Conservation (phyloP, 495 filamentous ascomycete genomes). For the Tricharina praecox region DNA sequence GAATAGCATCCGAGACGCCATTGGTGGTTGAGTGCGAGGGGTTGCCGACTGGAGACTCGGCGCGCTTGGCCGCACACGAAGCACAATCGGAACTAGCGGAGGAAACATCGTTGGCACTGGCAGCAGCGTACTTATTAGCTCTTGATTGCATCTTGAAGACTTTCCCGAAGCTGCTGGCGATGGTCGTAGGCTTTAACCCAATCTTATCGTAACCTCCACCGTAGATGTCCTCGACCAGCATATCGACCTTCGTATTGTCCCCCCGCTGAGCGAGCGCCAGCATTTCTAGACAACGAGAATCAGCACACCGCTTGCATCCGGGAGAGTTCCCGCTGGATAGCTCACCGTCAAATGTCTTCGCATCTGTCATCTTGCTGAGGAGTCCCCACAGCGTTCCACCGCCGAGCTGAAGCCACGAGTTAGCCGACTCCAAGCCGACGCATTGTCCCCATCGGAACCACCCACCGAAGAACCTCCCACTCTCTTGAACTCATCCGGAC, state of each 20-base stretch:
- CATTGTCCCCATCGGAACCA: too few species aligned
- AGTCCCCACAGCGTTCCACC: constrained; percentile 94
- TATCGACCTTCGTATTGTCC: constrained; percentile 83
- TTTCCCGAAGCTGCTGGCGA: constrained; percentile 91
- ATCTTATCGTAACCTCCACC: constrained; percentile 91
- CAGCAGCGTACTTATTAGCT: too few species aligned
- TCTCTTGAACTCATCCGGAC: constrained; percentile 64
- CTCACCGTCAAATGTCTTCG: constrained; percentile 88
- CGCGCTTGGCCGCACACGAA: too few species aligned
- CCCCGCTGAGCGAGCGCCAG: constrained; percentile 81
- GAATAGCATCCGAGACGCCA: too few species aligned
- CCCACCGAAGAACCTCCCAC: constrained; percentile 72
- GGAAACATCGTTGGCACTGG: too few species aligned
- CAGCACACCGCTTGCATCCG: background rate
- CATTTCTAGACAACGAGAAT: constrained; percentile 21
- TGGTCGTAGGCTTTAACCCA: constrained; percentile 79
- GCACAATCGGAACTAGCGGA: too few species aligned
- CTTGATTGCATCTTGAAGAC: constrained; percentile 45
- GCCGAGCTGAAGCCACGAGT: constrained; percentile 39
- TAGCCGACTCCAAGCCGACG: too few species aligned
- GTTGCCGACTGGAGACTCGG: too few species aligned
- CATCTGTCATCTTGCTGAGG: constrained; percentile 73
- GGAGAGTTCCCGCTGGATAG: background rate
- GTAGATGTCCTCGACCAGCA: constrained; percentile 97
- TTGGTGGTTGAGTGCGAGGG: too few species aligned